Conservation (phyloP, 768 basidiomycete species). For the Ephemerocybe angulata region DNA sequence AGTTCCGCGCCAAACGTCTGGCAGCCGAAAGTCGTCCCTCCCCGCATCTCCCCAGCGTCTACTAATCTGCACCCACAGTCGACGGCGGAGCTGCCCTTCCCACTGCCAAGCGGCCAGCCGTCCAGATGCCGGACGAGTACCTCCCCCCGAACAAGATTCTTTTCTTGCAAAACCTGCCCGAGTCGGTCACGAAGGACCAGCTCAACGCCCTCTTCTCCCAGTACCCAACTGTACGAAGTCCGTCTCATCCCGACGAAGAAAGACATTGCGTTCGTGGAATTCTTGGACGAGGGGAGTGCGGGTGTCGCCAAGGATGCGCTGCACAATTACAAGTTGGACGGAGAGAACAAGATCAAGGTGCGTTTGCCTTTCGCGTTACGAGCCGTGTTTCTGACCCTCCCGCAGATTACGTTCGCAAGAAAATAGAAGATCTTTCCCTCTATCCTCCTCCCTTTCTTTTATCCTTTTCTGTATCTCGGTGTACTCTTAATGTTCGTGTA, state of each 20-base stretch:
- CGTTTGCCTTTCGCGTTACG: too few relatives aligned
- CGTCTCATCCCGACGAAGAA: constrained; percentile 97
- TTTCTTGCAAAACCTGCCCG: constrained; percentile 95
- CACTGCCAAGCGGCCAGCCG: constrained; percentile 76
- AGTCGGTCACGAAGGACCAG: constrained; percentile 88
- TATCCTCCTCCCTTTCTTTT: too few relatives aligned
- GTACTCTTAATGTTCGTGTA: too few relatives aligned
- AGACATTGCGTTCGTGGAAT: constrained; percentile 99
- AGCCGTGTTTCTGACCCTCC: too few relatives aligned
- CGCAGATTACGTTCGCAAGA: too few relatives aligned
- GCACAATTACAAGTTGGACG: constrained; percentile 97
- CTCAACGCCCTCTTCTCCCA: constrained; percentile 89
- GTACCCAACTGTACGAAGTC: constrained; percentile 94
- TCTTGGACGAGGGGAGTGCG: constrained; percentile 87
- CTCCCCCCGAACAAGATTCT: constrained; percentile 98
- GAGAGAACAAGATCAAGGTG: constrained; percentile 98
- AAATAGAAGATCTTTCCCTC: too few relatives aligned
- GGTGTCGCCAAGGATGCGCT: constrained; percentile 91
- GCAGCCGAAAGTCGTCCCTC: constrained; percentile 61
- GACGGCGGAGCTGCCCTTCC: constrained; percentile 64
- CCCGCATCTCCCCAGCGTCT: not conserved
- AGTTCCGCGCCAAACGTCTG: constrained; percentile 75
- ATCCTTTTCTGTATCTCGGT: too few relatives aligned
- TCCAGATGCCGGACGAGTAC: constrained; percentile 99
- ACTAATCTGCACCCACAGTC: constrained; percentile 36